These are phyloP conservation scores for Otatea glauca DNA, from an alignment of 176 grass and related monocot genomes.

Conservation along the genomic window DNA sequence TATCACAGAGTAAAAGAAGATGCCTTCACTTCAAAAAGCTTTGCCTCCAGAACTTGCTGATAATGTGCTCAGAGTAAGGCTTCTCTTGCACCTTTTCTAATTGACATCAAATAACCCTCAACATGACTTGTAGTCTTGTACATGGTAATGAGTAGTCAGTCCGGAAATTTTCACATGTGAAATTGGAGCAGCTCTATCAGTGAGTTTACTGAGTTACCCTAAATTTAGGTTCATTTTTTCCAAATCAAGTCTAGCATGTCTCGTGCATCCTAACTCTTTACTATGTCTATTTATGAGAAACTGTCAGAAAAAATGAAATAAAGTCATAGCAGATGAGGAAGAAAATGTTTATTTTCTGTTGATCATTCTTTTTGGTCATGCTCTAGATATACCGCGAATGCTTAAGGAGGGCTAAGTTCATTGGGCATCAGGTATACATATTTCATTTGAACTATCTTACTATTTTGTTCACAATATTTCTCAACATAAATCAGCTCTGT, in stretches of 20 bases:
- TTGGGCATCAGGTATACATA: constrained; percentile 65
- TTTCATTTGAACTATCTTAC: not conserved
- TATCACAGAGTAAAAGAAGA: constrained; percentile 40
- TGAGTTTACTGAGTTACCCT: not conserved
- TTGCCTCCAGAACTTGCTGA: constrained; percentile 80
- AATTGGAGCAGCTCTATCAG: not conserved
- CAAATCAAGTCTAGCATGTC: not conserved
- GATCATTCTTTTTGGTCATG: constrained; percentile 22
- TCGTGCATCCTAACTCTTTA: constrained; percentile 4
- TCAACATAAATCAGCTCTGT: not conserved
- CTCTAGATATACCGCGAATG: constrained; percentile 68
- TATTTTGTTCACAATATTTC: not conserved
- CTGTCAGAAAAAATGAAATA: not conserved
- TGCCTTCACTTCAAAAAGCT: constrained; percentile 72
- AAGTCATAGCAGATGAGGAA: not conserved
- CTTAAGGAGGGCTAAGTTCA: constrained; percentile 70
- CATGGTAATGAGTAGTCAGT: constrained; percentile 8
- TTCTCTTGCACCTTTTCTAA: constrained; percentile 9
- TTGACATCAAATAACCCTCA: not conserved
- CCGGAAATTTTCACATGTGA: not conserved
- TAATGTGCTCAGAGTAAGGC: constrained; percentile 73
- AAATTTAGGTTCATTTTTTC: constrained; percentile 18
- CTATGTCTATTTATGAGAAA: not conserved
- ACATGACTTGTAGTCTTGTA: not conserved
- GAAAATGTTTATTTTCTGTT: constrained; percentile 13